phyloP scores from a whole-genome alignment of 331 rosid genomes.

The Quercus phellos region DNA sequence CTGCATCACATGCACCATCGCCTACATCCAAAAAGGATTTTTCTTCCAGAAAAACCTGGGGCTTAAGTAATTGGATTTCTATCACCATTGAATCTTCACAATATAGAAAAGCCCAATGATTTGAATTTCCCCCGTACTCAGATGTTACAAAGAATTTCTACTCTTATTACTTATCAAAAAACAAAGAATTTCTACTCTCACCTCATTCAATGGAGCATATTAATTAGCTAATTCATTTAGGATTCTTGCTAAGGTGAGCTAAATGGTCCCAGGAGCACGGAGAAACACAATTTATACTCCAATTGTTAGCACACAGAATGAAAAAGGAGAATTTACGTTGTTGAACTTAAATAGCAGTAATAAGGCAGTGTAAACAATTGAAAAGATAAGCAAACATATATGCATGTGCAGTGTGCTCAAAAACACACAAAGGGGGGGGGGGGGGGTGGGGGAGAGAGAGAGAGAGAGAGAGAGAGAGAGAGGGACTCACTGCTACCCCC shows the following conservation, averaged over 20 bases:
- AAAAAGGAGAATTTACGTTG: not conserved
- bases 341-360: not conserved
- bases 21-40: not conserved
- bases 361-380: not conserved
- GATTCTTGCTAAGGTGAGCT: not conserved
- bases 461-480: constrained; percentile 4
- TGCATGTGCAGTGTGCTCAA: not conserved
- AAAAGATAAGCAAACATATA: not conserved
- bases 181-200: not conserved
- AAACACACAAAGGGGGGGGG: not conserved
- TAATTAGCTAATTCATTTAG: not conserved
- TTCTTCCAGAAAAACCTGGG: not conserved
- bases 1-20: not conserved
- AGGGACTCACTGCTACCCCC: constrained; percentile 51
- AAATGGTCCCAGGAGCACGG: not conserved
- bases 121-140: not conserved
- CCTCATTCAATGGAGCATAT: not conserved
- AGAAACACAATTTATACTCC: not conserved
- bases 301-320: not conserved
- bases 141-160: not conserved
- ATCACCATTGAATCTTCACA: too few relatives aligned
- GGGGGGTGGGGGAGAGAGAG: not conserved
- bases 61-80: not conserved
- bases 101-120: too few relatives aligned
- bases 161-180: too few relatives aligned